phyloP scores from a whole-genome alignment of 2,329 filamentous ascomycete species.

The Penicillium glabrum region DNA sequence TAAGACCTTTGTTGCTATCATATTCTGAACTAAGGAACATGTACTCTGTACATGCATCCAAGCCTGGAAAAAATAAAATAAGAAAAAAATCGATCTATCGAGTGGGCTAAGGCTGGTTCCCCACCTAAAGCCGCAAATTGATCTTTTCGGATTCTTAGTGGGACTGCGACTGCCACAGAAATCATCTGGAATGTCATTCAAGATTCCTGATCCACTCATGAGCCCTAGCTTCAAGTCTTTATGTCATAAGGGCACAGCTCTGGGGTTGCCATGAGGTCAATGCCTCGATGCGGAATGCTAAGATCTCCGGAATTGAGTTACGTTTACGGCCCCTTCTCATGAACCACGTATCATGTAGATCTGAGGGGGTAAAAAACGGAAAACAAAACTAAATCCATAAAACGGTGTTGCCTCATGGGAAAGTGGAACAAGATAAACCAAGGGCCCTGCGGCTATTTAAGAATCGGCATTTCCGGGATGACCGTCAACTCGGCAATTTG shows the following conservation, averaged over 20 bases:
- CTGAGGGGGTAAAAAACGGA: too few species aligned
- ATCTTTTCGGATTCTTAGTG: background rate
- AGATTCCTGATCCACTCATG: constrained; percentile 5
- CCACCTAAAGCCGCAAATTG: background rate
- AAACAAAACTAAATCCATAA: too few species aligned
- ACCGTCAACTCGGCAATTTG: background rate
- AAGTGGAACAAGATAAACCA: background rate
- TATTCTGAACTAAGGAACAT: background rate
- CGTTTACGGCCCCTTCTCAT: too few species aligned
- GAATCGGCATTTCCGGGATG: background rate
- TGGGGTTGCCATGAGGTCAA: background rate
- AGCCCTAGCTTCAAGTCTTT: background rate
- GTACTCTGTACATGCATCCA: background rate
- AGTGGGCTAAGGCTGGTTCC: background rate
- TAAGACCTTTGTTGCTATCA: too few species aligned
- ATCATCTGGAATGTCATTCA: constrained; percentile 10
- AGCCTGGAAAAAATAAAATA: background rate
- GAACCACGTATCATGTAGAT: too few species aligned
- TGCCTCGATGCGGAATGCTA: background rate
- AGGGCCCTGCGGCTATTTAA: background rate
- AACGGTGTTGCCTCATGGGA: background rate
- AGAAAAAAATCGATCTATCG: background rate
- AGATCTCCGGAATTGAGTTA: background rate
- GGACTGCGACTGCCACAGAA: background rate
- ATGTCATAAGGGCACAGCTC: background rate